Percentiles rank a stretch among this genome's conserved stretches.
These are phyloP conservation scores for Rhipidocladum racemiflorum DNA, from an alignment of 176 grass and related monocot species.

Conservation along the genomic window DNA sequence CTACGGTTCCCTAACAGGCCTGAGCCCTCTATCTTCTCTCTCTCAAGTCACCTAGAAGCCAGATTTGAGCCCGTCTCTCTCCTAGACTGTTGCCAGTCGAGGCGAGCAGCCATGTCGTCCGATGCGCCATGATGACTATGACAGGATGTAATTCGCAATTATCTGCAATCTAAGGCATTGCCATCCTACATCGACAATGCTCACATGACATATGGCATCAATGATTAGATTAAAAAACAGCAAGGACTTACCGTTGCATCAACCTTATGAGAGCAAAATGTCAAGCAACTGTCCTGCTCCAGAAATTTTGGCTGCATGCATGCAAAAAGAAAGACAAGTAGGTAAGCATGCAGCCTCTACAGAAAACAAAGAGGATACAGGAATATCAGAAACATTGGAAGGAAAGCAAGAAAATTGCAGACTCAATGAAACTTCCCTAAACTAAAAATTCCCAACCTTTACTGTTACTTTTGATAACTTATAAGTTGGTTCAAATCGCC, in stretches of 20 bases:
- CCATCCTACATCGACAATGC: neutral
- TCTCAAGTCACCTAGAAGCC: too few relatives aligned
- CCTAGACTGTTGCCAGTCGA: too few relatives aligned
- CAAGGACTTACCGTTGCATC: constrained; percentile 60
- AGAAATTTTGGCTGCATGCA: constrained; percentile 68
- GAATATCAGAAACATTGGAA: constrained; percentile 16
- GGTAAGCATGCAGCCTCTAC: neutral
- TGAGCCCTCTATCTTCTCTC: too few relatives aligned
- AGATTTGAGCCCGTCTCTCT: too few relatives aligned
- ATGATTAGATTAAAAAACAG: constrained; percentile 8
- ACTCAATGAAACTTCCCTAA: constrained; percentile 4
- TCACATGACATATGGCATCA: constrained; percentile 1
- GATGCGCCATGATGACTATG: too few relatives aligned
- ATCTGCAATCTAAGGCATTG: neutral
- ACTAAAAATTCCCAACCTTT: neutral
- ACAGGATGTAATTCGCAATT: neutral
- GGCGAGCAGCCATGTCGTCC: too few relatives aligned
- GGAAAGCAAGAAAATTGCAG: constrained; percentile 7
- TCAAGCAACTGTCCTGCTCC: constrained; percentile 71
- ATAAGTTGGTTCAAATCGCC: neutral
- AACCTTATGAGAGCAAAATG: constrained; percentile 72
- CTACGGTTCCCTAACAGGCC: too few relatives aligned
- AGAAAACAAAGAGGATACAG: constrained; percentile 3
- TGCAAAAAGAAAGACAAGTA: constrained; percentile 25
- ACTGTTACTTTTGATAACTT: neutral